Evolutionary conservation across 352 stramenopile species (phyloP).

Genomic region (Proteromonas lacertae): DNA sequence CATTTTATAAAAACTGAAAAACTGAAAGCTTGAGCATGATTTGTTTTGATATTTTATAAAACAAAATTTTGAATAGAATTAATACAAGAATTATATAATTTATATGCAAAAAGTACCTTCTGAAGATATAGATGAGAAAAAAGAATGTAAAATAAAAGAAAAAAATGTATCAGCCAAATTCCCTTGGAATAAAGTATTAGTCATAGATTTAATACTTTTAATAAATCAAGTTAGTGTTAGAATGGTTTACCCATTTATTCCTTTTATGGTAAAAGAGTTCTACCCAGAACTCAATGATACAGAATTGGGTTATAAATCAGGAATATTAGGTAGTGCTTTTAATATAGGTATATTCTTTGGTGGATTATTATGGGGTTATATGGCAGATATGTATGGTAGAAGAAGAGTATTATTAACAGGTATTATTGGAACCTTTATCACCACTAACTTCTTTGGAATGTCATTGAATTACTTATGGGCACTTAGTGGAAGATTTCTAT

Average conservation of each 20-base stretch:
- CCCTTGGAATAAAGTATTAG: background rate
- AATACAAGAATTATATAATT: no score
- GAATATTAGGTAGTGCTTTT: constrained; percentile 1
- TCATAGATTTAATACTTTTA: background rate
- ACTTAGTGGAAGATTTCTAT: no score
- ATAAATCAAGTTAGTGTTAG: background rate
- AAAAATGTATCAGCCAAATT: no score
- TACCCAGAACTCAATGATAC: background rate
- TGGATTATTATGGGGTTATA: background rate
- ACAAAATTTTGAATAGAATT: no score
- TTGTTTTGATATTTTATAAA: no score
- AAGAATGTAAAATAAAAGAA: no score
- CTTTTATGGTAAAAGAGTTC: background rate
- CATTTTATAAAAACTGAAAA: no score
- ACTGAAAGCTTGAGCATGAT: no score
- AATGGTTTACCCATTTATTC: constrained; percentile 1
- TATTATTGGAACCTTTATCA: background rate
- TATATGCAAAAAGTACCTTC: no score
- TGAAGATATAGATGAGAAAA: no score
- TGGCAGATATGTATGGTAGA: background rate
- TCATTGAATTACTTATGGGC: no score
- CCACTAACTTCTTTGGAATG: background rate
- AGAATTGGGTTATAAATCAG: background rate
- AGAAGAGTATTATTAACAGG: background rate
- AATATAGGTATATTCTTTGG: background rate